Base-by-base conservation (phyloP, 192 early-diverging fungal species). In the Anaeromyces robustus region DNA sequence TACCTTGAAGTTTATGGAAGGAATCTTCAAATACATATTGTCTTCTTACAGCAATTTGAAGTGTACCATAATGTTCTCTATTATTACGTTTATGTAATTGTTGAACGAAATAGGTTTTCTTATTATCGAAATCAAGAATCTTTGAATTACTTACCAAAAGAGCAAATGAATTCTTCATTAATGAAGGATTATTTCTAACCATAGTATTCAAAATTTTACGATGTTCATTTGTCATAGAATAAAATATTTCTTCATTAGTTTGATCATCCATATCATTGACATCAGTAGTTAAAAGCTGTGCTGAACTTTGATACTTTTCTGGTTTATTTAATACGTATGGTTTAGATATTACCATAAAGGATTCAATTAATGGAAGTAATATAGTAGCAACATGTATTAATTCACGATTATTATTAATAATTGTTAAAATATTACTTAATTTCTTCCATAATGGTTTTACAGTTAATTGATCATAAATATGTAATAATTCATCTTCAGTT, bases 111-210 rank as follows among this genome's bases (percentile, higher is more conserved):
- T 97, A 99, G 82, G 96, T 96, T 29, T 96, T 91, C 87, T 99
- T 99, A 89, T 98, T 99, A 88, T 99, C 97, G 87, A 99, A 99
- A 82, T 99, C 96, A 68, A 99, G 87, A 81, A 98, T 95, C 83
- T 96, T 97, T 78, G 96, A 95, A 83, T 97, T 98, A 80, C 94
- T 94, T n/a, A 99, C 95, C 78, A 99, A 86, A 68, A 99, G 85
- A 29, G 96, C 94, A 85, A 99, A 99, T 13, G 97, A 98, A 6
- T 96, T 96, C 83, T 93, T 96, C 93, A 99, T 94, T 43, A 99
- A 82, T 0, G 93, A 92, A 6, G 97, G 96, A 83, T 96, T 99
- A 87, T 96, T 97, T 82, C 97, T 93, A 43, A 99, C 97, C 92
- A 99, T 96, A 29, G 93, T 94, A 85, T 99, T 99, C 32, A 99